Conservation (phyloP, 441 rosid genomes). For the Euphorbia schlechtendalii region DNA sequence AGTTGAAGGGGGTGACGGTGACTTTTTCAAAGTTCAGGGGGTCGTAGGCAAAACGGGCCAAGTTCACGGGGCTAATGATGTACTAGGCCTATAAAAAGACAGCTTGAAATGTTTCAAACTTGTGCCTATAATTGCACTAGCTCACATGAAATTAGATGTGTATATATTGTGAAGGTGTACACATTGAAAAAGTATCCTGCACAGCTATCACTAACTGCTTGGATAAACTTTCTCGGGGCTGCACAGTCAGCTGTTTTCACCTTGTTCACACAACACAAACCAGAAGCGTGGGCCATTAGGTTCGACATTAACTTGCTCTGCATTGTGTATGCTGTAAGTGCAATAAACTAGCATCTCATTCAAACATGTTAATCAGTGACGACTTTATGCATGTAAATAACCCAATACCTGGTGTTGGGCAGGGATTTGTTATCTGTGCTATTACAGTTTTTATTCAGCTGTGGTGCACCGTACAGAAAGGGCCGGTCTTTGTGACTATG, state of each 20-base stretch:
- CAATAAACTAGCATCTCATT: not conserved
- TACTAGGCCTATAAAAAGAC: no score
- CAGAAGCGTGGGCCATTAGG: conserved; percentile 33
- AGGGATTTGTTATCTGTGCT: conserved; percentile 37
- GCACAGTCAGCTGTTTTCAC: conserved; percentile 40
- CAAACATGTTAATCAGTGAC: not conserved
- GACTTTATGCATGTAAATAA: not conserved
- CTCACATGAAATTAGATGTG: not conserved
- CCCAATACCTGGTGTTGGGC: conserved; percentile 8
- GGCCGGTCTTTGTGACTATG: conserved; percentile 48
- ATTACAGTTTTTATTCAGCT: conserved; percentile 27
- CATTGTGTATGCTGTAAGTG: conserved; percentile 35
- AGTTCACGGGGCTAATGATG: no score
- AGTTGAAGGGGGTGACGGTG: no score
- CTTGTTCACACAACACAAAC: conserved; percentile 24
- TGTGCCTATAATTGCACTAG: not conserved
- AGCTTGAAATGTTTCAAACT: no score
- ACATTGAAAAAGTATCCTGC: conserved; percentile 41
- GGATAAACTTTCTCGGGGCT: conserved; percentile 37
- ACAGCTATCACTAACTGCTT: conserved; percentile 35
- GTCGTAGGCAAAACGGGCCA: no score
- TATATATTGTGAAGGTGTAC: conserved; percentile 24
- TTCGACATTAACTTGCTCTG: conserved; percentile 31
- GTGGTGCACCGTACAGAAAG: conserved; percentile 45
- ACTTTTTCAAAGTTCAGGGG: no score